Conservation (phyloP, 768 basidiomycete genomes). For the Podaxis sp. region DNA sequence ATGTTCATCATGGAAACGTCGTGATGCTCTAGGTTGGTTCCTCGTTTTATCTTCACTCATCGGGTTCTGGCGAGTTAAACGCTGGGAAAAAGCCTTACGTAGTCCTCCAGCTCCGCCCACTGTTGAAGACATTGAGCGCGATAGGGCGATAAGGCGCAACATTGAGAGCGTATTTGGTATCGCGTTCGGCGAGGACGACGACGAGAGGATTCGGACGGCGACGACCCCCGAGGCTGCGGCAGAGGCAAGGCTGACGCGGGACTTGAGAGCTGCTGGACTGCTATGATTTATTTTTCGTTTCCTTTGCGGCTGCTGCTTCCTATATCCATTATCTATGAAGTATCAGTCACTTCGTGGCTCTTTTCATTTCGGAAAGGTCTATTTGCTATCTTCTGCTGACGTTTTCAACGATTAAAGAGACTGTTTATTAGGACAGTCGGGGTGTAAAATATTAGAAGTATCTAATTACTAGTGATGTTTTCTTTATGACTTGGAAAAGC, state of each 20-base stretch:
- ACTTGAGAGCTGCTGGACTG: constrained; percentile 56
- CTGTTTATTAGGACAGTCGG: not conserved
- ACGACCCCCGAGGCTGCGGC: constrained; percentile 9
- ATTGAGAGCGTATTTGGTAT: constrained; percentile 55
- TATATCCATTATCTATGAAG: constrained; percentile 9
- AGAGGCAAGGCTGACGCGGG: constrained; percentile 47
- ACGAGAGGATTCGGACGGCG: constrained; percentile 12
- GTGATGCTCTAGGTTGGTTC: constrained; percentile 92
- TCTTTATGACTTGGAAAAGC: constrained; percentile 37
- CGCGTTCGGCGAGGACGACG: constrained; percentile 32
- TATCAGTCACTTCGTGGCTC: constrained; percentile 9
- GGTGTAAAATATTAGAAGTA: not conserved
- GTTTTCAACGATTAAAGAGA: not conserved
- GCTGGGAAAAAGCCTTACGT: constrained; percentile 76
- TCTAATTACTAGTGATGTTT: constrained; percentile 6
- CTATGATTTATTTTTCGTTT: constrained; percentile 31
- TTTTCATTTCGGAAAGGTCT: not conserved
- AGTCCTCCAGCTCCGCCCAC: constrained; percentile 37
- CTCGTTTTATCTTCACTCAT: constrained; percentile 81
- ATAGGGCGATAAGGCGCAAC: constrained; percentile 49
- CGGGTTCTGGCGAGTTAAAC: constrained; percentile 82
- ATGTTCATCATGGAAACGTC: constrained; percentile 46
- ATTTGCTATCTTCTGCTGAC: not conserved
- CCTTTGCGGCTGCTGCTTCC: not conserved
- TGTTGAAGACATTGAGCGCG: constrained; percentile 50